Evolutionary conservation across 768 basidiomycete genomes (phyloP).

Genomic region (Amanita fuliginea): DNA sequence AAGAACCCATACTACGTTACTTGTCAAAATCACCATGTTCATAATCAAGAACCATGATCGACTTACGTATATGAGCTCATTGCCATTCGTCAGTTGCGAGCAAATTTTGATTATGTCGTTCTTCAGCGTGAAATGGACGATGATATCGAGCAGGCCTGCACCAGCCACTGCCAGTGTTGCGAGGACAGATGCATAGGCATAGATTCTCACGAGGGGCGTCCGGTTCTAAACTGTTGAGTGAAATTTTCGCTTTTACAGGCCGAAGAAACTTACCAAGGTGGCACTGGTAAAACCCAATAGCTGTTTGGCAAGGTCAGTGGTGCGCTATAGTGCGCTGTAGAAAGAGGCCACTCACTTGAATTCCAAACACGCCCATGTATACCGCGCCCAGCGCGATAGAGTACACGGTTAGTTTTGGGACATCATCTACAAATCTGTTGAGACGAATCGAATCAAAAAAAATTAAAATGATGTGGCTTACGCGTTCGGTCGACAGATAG

Average conservation of each 20-base stretch:
- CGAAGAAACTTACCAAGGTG: constrained; percentile 28
- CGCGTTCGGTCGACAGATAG: constrained; percentile 34
- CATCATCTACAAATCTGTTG: constrained; percentile 19
- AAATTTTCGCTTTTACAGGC: not conserved
- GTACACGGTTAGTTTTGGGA: constrained; percentile 36
- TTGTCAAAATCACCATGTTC: constrained; percentile 12
- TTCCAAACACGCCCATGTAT: constrained; percentile 36
- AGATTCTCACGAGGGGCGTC: constrained; percentile 38
- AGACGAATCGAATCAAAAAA: not conserved
- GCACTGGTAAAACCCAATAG: constrained; percentile 44
- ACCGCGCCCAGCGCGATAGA: constrained; percentile 50
- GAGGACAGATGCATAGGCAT: constrained; percentile 38
- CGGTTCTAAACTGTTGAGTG: constrained; percentile 36
- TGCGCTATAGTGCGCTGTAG: not conserved
- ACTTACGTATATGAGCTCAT: constrained; percentile 26
- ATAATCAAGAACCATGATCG: not conserved
- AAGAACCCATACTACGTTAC: constrained; percentile 35
- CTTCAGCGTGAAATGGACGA: constrained; percentile 64
- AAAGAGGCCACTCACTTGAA: constrained; percentile 26
- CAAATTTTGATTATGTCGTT: constrained; percentile 50
- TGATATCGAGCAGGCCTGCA: constrained; percentile 39
- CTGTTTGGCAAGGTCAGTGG: constrained; percentile 10
- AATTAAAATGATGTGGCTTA: constrained; percentile 14
- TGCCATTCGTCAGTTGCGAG: constrained; percentile 22
- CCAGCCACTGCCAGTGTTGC: constrained; percentile 39